A percentile compares a stretch with the other conserved stretches of the same genome.
phyloP scores from a whole-genome alignment of 306 rosid species.

The Prinsepia uniflora region DNA sequence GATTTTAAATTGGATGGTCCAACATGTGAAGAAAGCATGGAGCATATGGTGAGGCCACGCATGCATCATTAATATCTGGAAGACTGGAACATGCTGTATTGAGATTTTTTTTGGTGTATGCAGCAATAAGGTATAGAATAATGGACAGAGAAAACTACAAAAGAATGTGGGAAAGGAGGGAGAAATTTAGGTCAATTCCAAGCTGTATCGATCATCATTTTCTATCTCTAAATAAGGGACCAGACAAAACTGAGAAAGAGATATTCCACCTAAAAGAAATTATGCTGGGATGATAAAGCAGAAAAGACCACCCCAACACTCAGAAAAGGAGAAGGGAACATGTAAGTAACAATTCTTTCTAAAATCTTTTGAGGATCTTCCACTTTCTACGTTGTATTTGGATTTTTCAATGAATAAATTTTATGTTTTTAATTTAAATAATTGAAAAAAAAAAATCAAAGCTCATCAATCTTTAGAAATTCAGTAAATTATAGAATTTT shows the following conservation, averaged over 20 bases:
- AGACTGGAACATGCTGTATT: not conserved
- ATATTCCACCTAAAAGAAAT: slow-evolving; percentile 23
- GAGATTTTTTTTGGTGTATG: not conserved
- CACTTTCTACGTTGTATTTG: too few relatives aligned
- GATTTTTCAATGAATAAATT: too few relatives aligned
- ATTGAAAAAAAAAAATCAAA: too few relatives aligned
- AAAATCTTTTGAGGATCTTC: not conserved
- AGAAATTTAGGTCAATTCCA: not conserved
- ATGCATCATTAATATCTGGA: not conserved
- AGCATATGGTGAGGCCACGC: not conserved
- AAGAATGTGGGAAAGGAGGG: not conserved
- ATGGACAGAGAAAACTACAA: not conserved
- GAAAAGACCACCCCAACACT: slow-evolving; percentile 11
- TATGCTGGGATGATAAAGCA: slow-evolving; percentile 1
- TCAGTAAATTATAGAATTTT: too few relatives aligned
- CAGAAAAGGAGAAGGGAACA: slow-evolving; percentile 12
- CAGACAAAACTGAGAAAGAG: slow-evolving; percentile 22
- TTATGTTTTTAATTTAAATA: too few relatives aligned
- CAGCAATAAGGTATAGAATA: not conserved
- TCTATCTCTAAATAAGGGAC: not conserved
- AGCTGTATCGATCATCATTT: not conserved
- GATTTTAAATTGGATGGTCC: slow-evolving; percentile 1
- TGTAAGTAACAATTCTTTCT: slow-evolving; percentile 18
- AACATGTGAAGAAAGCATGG: slow-evolving; percentile 15
- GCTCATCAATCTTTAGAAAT: too few relatives aligned